phyloP scores from a whole-genome alignment of 495 filamentous ascomycete species.

The Xylaria grammica region DNA sequence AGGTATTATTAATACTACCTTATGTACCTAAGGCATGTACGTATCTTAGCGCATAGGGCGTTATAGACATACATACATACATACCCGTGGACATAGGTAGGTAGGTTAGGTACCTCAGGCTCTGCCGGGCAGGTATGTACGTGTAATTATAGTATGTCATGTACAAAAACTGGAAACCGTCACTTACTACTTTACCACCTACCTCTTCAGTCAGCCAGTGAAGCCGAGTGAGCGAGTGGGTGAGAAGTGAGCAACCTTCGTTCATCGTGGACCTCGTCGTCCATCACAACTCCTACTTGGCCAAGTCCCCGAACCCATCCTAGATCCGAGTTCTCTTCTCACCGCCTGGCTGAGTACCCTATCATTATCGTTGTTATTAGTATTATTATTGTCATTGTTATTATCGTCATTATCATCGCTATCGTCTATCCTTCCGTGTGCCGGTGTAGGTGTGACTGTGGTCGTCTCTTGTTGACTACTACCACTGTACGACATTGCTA shows the following conservation, averaged over 20 bases:
- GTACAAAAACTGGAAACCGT: conserved; percentile 1
- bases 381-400: background rate
- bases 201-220: too few species aligned
- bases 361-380: background rate
- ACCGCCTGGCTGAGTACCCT: background rate
- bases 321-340: conserved; percentile 1
- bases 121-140: too few species aligned
- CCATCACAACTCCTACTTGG: background rate
- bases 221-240: too few species aligned
- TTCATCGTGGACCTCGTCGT: conserved; percentile 7
- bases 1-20: too few species aligned
- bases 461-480: background rate
- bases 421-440: background rate
- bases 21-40: too few species aligned
- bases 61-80: too few species aligned
- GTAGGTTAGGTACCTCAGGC: too few species aligned
- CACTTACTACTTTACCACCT: conserved; percentile 8
- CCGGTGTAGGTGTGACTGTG: background rate
- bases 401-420: background rate
- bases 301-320: background rate
- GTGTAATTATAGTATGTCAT: background rate
- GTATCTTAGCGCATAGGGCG: conserved; percentile 1
- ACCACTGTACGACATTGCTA: background rate
- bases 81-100: too few species aligned
- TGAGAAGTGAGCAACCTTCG: too few species aligned